Evolutionary conservation across 495 filamentous ascomycete species (phyloP), one percentile per base, ranked within the genome.

Genomic region (Paragyromitra xinjiangensis): DNA sequence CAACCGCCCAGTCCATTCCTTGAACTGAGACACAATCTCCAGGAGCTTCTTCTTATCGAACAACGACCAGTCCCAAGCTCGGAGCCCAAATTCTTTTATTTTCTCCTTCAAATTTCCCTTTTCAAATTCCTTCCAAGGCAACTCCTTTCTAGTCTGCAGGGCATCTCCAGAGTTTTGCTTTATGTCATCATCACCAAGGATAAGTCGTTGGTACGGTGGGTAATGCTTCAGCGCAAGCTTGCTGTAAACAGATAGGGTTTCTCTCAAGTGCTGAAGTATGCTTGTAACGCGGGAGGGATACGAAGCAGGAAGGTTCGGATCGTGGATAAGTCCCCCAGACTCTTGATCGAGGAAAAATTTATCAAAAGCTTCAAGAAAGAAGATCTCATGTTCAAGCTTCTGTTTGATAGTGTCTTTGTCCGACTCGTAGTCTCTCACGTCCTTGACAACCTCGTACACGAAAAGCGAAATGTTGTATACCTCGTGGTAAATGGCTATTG

Each of bases 21-120:
- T 64, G 24, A 63, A 64, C 22, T 71, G 39, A 8, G 42, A 26
- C 16, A 77, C 73, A 6, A 78, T 34, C 14, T 62, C 55, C 51
- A 58, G 19, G 22, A 78, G 76, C 3, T 61, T 75, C 53, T 58
- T 69, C 26, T 65, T 76, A 39, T 78, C 50, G 34, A 69, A 78
- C 24, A 78, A 26, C 3, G 71, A 61, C 64, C 73, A 71, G 51
- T 78, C 72, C 72, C 64, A 79, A n/a, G 65, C 45, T 59, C 77
- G 64, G 11, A 34, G 42, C 48, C 77, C 34, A 5, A 75, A 39
- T 12, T 24, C 26, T 6, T 62, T 61, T 53, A 75, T 40, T 22
- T 55, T 75, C 14, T 12, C 56, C 34, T 44, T 63, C 14, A 75
- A 75, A 45, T 22, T 34, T 24, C n/a, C 48, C 16, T 24, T 69